Evolutionary conservation across 352 stramenopile species (phyloP), one percentile per base, ranked within the genome.

Genomic region (Globisporangium canariense): DNA sequence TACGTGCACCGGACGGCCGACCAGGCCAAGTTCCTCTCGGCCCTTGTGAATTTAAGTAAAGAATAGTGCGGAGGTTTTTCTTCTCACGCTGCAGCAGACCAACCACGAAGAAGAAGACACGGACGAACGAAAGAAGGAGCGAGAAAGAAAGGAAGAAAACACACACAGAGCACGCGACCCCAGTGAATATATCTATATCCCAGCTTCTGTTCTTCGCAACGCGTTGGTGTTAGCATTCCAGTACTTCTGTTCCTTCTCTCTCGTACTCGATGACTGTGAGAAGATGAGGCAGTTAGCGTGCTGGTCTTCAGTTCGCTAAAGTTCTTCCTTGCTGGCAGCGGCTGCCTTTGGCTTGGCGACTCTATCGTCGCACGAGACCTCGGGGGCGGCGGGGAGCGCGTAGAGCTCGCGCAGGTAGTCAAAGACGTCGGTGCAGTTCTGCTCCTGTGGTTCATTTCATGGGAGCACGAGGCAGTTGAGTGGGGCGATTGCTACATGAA

Each of bases 1-100:
- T 94, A 94, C 64, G 85, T 94, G 54, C 86, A 94, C 65, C 86
- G 86, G 13, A 94, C 84, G 32, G 86, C 84, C n/a, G 86, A 94
- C 73, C 86, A 94, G 65, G 86, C 86, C 66, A 94, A 94, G 79
- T 91, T 94, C 64, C 70, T 94, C 43, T 93, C 86, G 47, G 80
- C 82, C 5, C 76, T 94, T 4, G 86, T 94, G 45, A 88, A 76
- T 50, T 63, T 91, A 70, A 90, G 79, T 75, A 90, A 89, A 78
- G 63, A 79, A 69, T 90, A 86, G 69, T 40, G 62, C 60, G 46
- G 49, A 18, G 18, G 14, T 34, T n/a, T 22, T 9, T n/a, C 58
- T 34, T 65, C 38, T 32, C 20, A 6, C 16, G 43, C 43, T 11
- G 16, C 43, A 20, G 43, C 43, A n/a, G 22, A n/a, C 18, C 43